Conservation (phyloP, 2,329 filamentous ascomycete species). For the Macrophomina phaseolina region DNA sequence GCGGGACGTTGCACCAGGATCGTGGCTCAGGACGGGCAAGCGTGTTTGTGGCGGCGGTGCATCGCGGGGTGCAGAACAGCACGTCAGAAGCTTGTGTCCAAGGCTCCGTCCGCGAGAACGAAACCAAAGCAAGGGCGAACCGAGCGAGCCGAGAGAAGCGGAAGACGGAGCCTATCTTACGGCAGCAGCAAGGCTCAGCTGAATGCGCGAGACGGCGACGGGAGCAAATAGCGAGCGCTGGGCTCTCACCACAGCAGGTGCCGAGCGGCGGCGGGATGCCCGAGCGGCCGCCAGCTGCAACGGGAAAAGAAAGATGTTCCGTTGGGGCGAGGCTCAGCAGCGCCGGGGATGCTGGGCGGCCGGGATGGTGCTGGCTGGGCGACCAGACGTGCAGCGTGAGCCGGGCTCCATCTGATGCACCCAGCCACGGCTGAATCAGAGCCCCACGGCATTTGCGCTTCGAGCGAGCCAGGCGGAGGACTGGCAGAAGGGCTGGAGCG, state of each 20-base stretch:
- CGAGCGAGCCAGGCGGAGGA: neutral
- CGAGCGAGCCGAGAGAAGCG: neutral
- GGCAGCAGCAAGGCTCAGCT: slow-evolving; percentile 20
- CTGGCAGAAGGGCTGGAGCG: neutral
- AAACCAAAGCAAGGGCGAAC: neutral
- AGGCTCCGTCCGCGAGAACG: neutral
- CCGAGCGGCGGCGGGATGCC: neutral
- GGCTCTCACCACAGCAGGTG: slow-evolving; percentile 19
- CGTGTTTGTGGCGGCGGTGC: neutral
- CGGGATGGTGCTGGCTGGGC: neutral
- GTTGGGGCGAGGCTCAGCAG: neutral
- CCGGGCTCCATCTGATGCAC: slow-evolving; percentile 2
- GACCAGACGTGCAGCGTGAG: neutral
- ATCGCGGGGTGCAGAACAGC: slow-evolving; percentile 16
- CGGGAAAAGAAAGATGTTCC: neutral
- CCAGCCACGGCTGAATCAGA: slow-evolving; percentile 12
- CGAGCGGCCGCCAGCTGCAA: neutral
- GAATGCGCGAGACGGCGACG: neutral
- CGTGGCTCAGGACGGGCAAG: neutral
- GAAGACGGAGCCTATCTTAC: neutral
- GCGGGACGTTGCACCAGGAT: neutral
- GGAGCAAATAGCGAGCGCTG: neutral
- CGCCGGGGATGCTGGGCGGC: neutral
- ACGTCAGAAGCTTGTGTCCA: slow-evolving; percentile 18
- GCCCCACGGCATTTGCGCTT: neutral